These are phyloP conservation scores for Yarrowia osloensis DNA, from an alignment of 805 yeast species.

Conservation along the genomic window DNA sequence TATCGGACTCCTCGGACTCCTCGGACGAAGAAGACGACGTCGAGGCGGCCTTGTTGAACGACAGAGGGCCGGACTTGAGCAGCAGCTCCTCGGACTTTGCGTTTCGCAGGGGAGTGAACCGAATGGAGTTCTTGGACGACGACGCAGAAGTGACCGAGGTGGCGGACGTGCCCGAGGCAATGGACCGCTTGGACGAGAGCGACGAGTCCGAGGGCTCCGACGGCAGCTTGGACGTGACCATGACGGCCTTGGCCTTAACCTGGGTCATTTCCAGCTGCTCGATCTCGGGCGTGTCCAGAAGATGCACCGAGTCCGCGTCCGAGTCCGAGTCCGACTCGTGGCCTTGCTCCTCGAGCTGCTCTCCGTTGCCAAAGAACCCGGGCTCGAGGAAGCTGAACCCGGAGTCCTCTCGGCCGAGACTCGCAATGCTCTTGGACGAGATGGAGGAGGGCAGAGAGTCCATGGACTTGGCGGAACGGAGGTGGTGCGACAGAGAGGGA, in stretches of 20 bases:
- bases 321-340: not conserved
- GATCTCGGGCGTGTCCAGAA: slow-evolving; percentile 17
- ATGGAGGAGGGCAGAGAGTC: slow-evolving; percentile 18
- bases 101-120: slow-evolving; percentile 22
- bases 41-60: not conserved
- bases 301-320: not conserved
- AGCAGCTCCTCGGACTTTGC: slow-evolving; percentile 27
- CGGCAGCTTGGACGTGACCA: slow-evolving; percentile 11
- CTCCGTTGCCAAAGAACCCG: not conserved
- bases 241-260: slow-evolving; percentile 28
- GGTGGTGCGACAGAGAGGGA: slow-evolving; percentile 1
- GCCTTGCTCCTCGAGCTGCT: not conserved
- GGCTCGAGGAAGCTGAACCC: slow-evolving; percentile 14
- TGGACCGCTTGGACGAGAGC: slow-evolving; percentile 6
- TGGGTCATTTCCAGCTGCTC: slow-evolving; percentile 23
- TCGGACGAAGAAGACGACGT: not conserved
- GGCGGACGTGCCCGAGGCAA: not conserved
- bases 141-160: not conserved
- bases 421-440: slow-evolving; percentile 11
- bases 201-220: slow-evolving; percentile 10
- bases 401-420: slow-evolving; percentile 13
- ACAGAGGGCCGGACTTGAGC: not conserved
- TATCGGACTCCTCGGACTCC: slow-evolving; percentile 15
- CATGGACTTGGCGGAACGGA: slow-evolving; percentile 21
- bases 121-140: slow-evolving; percentile 7